Percentiles rank a stretch among this genome's conserved stretches.
Conservation (phyloP, 2,329 filamentous ascomycete genomes). For the Metarhizium rileyi region DNA sequence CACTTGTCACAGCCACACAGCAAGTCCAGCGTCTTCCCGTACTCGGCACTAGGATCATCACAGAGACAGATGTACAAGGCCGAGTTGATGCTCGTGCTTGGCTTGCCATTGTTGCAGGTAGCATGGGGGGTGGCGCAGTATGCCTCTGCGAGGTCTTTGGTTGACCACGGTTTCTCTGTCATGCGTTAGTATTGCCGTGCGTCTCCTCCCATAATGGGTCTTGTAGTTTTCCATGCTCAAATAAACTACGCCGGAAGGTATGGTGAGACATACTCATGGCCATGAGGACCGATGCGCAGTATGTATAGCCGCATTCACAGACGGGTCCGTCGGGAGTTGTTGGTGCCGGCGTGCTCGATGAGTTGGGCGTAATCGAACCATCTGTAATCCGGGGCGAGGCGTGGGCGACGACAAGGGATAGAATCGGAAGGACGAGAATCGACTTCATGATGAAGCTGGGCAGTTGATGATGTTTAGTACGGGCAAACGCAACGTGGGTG, state of each 20-base stretch:
- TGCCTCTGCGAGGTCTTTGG: slow-evolving; percentile 21
- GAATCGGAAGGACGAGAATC: slow-evolving; percentile 7
- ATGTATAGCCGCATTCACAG: slow-evolving; percentile 33
- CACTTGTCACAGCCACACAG: slow-evolving; percentile 30
- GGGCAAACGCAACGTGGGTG: background rate
- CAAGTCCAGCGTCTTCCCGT: slow-evolving; percentile 26
- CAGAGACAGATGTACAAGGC: slow-evolving; percentile 31
- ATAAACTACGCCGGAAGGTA: too few species aligned
- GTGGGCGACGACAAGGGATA: slow-evolving; percentile 14
- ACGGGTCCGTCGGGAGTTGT: slow-evolving; percentile 19
- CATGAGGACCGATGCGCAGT: slow-evolving; percentile 29
- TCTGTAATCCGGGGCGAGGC: slow-evolving; percentile 8
- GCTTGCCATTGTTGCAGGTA: slow-evolving; percentile 20
- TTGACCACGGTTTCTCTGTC: slow-evolving; percentile 24
- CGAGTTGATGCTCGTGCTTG: slow-evolving; percentile 19
- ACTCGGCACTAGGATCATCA: slow-evolving; percentile 19
- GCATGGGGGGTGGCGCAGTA: slow-evolving; percentile 29
- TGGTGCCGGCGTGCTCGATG: slow-evolving; percentile 6
- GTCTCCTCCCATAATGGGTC: too few species aligned
- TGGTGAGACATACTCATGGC: slow-evolving; percentile 21
- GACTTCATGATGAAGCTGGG: slow-evolving; percentile 16
- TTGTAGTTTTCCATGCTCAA: too few species aligned
- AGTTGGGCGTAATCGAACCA: slow-evolving; percentile 1
- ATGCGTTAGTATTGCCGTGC: background rate
- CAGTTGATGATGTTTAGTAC: background rate